Evolutionary conservation across 495 filamentous ascomycete species (phyloP).

Genomic region (Filosporella fistucella): DNA sequence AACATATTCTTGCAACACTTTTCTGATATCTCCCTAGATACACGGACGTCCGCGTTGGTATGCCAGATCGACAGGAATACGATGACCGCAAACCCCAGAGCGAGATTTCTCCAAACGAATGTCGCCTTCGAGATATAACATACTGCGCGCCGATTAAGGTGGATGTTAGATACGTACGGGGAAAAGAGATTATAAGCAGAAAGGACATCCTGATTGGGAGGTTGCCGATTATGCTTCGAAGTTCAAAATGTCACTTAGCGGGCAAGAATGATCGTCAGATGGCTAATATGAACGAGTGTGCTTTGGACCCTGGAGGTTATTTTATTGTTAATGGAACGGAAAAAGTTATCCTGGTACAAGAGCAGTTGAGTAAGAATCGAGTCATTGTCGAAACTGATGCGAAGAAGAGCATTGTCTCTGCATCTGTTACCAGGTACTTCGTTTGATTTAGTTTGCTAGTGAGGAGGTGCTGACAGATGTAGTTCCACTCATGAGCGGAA

Average conservation of each 20-base stretch:
- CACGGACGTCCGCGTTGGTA: slow-evolving; percentile 78
- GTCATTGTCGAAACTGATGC: slow-evolving; percentile 92
- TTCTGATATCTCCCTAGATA: slow-evolving; percentile 37
- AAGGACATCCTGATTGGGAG: slow-evolving; percentile 76
- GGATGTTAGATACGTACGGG: slow-evolving; percentile 80
- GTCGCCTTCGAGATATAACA: slow-evolving; percentile 88
- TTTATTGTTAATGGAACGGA: slow-evolving; percentile 85
- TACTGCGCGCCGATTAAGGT: slow-evolving; percentile 92
- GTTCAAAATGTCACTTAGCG: slow-evolving; percentile 81
- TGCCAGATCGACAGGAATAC: slow-evolving; percentile 72
- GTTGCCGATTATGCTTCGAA: slow-evolving; percentile 94
- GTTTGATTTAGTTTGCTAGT: neutral
- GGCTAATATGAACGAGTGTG: slow-evolving; percentile 86
- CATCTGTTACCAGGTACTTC: slow-evolving; percentile 77
- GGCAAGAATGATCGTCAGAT: slow-evolving; percentile 79
- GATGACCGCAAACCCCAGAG: slow-evolving; percentile 51
- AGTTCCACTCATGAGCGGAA: slow-evolving; percentile 96
- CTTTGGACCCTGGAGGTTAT: slow-evolving; percentile 93
- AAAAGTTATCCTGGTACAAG: slow-evolving; percentile 97
- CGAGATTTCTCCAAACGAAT: slow-evolving; percentile 86
- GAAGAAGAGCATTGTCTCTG: slow-evolving; percentile 88
- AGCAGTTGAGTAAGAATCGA: slow-evolving; percentile 97
- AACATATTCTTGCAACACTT: neutral
- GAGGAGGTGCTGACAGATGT: neutral
- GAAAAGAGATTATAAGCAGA: slow-evolving; percentile 61